Evolutionary conservation across 192 early-diverging fungal genomes (phyloP).

Genomic region (Hyaloraphidium curvatum): DNA sequence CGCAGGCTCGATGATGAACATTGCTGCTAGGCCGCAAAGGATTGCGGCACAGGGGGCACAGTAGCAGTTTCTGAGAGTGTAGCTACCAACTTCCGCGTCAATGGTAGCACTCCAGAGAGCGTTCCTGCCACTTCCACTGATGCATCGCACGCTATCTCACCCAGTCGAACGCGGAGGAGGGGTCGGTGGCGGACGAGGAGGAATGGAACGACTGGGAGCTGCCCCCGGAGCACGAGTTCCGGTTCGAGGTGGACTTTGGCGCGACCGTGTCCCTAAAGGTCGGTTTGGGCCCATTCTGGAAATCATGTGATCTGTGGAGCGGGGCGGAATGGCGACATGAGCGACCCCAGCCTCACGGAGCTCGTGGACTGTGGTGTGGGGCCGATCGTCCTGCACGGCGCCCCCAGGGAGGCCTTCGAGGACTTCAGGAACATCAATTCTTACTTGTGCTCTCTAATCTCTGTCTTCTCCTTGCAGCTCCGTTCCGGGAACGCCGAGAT

Average conservation of each 20-base stretch:
- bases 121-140: neutral
- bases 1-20: too few species aligned
- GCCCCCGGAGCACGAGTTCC: slow-evolving; percentile 65
- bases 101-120: neutral
- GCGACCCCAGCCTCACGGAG: neutral
- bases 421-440: neutral
- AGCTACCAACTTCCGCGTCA: neutral
- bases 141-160: neutral
- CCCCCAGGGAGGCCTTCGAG: neutral
- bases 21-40: too few species aligned
- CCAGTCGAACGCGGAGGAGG: neutral
- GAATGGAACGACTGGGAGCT: slow-evolving; percentile 38
- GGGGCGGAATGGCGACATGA: neutral
- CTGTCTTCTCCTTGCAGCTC: slow-evolving; percentile 22
- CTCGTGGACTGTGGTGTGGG: neutral
- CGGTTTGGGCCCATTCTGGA: neutral
- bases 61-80: neutral
- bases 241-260: slow-evolving; percentile 73
- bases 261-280: slow-evolving; percentile 49
- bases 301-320: neutral
- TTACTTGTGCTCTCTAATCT: neutral
- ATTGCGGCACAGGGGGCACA: neutral
- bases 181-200: neutral
- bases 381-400: neutral
- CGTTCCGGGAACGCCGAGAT: slow-evolving; percentile 67